These are phyloP conservation scores for Zea mays DNA, from an alignment of 176 grass and related monocot species.

Conservation along the genomic window DNA sequence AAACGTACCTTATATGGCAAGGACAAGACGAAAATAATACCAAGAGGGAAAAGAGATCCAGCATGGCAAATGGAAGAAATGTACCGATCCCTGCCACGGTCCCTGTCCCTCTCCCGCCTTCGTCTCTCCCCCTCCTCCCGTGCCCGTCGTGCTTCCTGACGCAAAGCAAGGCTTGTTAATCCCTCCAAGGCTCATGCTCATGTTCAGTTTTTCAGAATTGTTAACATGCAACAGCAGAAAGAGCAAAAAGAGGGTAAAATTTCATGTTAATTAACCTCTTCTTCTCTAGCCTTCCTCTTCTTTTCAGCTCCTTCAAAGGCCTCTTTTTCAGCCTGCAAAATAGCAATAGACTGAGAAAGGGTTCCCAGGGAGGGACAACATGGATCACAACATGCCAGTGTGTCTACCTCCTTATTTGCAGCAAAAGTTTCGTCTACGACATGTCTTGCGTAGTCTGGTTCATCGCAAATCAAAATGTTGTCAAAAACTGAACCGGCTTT, in stretches of 20 bases:
- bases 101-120: conserved; percentile 62
- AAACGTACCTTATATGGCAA: background rate
- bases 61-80: background rate
- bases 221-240: background rate
- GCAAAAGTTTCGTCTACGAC: conserved; percentile 71
- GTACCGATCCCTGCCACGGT: conserved; percentile 59
- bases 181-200: background rate
- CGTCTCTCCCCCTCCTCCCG: conserved; percentile 78
- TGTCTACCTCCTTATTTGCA: conserved; percentile 66
- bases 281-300: conserved; percentile 69
- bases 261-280: conserved; percentile 55
- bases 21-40: background rate
- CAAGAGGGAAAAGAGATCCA: background rate
- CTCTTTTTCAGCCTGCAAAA: conserved; percentile 76
- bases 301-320: conserved; percentile 86
- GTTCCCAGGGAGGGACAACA: conserved; percentile 1
- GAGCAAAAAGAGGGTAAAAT: background rate
- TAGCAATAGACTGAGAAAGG: background rate
- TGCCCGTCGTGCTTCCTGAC: conserved; percentile 65
- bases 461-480: conserved; percentile 54
- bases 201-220: background rate
- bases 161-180: background rate
- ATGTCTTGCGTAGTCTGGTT: conserved; percentile 57
- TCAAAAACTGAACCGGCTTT: conserved; percentile 93
- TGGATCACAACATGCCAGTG: conserved; percentile 2